Base-by-base conservation (phyloP, 306 rosid genomes). In the Casuarina equisetifolia region DNA sequence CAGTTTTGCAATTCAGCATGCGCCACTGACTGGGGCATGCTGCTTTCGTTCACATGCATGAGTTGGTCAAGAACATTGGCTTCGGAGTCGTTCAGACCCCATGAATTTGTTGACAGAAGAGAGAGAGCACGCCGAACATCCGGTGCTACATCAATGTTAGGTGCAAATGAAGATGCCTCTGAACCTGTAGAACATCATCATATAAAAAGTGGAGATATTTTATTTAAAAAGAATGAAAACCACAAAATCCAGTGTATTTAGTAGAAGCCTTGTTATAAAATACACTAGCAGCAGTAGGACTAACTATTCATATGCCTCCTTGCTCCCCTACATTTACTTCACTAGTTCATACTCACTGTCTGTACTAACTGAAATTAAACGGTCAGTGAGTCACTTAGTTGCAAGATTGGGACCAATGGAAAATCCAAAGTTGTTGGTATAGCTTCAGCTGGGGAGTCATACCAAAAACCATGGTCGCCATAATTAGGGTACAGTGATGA, bases 71-170 rank as follows among this genome's bases (percentile, higher is more conserved):
- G 71, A 8, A 50, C 71, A 61, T 61, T 61, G 20, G 48, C 48
- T 66, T 66, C 49, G 3, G 71, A 66, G 32, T 66, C 36, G 0
- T 43, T 42, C 49, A 39, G 20, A 66, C 71, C 71, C 50, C 50
- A 66, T n/a, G 71, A 66, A 42, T 2, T 17, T 32, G 50, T 66
- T 66, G 71, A 66, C 71, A 66, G 71, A 66, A 66, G 71, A 66
- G 71, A 66, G 71, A 66, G 71, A 66, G 71, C 71, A 66, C 71
- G 49, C 36, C 50, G 71, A n/a, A 66, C 2, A 66, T 66, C 71
- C 9, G 35, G 71, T n/a, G 1, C 49, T 66, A 39, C 64, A 25
- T 58, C 35, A 58, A 25, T 39, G 25, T 58, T 58, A 58, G 64
- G 9, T 11, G 64, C 64, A 58, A 58, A 58, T 2, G 64, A 58